Conservation (phyloP, 1,139 yeast species). For the Candida sojae region DNA sequence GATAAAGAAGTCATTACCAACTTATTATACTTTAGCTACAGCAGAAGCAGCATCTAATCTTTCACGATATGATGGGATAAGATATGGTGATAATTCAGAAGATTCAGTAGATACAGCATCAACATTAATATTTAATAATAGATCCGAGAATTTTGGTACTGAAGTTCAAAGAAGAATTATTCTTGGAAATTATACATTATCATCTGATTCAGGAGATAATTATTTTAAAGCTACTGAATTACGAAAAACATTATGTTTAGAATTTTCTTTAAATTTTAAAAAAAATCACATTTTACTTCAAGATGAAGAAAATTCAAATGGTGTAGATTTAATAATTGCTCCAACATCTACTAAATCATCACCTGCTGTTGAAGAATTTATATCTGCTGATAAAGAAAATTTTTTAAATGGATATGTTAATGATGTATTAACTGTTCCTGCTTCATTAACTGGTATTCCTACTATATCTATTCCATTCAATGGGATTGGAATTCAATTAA, state of each 20-base stretch:
- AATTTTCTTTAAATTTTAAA: constrained; percentile 66
- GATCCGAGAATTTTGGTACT: constrained; percentile 68
- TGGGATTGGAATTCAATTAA: constrained; percentile 65
- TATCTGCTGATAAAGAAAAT: constrained; percentile 30
- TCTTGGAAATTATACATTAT: constrained; percentile 83
- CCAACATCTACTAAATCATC: constrained; percentile 75
- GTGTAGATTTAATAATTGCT: constrained; percentile 71
- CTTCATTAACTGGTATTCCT: constrained; percentile 91
- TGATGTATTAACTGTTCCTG: constrained; percentile 87
- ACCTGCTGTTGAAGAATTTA: constrained; percentile 48
- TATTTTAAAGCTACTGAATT: constrained; percentile 74
- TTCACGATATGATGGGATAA: constrained; percentile 84
- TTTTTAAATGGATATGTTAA: constrained; percentile 70
- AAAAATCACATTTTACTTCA: constrained; percentile 46
- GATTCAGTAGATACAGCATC: constrained; percentile 30
- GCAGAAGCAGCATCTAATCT: constrained; percentile 95
- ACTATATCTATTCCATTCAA: constrained; percentile 71
- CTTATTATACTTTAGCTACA: constrained; percentile 85
- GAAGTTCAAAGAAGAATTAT: constrained; percentile 84
- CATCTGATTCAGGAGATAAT: constrained; percentile 77
- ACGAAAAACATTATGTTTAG: constrained; percentile 59
- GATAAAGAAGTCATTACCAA: constrained; percentile 66
- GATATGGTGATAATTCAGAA: constrained; percentile 59
- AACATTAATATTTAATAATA: constrained; percentile 52
- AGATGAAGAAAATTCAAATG: constrained; percentile 16